Evolutionary conservation across 139 green algal species (phyloP).

Genomic region (Chlorella sp.): DNA sequence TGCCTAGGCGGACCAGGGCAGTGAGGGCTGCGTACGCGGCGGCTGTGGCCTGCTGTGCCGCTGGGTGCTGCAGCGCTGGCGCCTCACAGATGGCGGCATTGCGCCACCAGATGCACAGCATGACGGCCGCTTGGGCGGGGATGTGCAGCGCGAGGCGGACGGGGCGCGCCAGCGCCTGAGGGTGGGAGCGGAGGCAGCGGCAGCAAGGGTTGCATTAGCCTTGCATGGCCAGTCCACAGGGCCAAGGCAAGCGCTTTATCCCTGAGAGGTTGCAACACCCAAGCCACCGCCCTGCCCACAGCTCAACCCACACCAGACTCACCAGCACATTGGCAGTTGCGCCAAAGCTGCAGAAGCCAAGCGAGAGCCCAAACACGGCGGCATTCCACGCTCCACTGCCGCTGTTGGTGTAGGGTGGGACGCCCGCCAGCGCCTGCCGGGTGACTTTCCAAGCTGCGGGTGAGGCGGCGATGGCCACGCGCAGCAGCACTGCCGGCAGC

Average conservation of each 20-base stretch:
- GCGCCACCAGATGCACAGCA: neutral
- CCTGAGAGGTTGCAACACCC: neutral
- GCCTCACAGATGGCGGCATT: conserved; percentile 8
- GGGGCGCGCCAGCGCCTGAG: conserved; percentile 11
- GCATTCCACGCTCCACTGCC: neutral
- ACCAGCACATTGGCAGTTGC: conserved; percentile 11
- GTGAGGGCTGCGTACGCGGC: neutral
- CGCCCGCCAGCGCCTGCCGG: neutral
- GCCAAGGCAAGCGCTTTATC: too few species aligned
- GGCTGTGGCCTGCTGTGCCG: neutral
- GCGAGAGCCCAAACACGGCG: neutral
- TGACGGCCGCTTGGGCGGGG: neutral
- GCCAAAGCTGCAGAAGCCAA: neutral
- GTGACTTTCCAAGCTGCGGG: conserved; percentile 7
- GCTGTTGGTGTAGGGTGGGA: neutral
- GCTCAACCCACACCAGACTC: neutral
- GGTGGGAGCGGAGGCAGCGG: too few species aligned
- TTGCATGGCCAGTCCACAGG: too few species aligned
- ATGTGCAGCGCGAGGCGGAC: conserved; percentile 8
- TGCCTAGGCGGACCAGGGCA: neutral
- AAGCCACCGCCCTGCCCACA: neutral
- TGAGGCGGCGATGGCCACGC: neutral
- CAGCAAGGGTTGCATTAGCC: too few species aligned
- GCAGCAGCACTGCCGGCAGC: neutral
- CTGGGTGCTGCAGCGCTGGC: neutral